These are phyloP conservation scores for Porcisia hertigi DNA, from an alignment of 208 protist species.

Conservation along the genomic window DNA sequence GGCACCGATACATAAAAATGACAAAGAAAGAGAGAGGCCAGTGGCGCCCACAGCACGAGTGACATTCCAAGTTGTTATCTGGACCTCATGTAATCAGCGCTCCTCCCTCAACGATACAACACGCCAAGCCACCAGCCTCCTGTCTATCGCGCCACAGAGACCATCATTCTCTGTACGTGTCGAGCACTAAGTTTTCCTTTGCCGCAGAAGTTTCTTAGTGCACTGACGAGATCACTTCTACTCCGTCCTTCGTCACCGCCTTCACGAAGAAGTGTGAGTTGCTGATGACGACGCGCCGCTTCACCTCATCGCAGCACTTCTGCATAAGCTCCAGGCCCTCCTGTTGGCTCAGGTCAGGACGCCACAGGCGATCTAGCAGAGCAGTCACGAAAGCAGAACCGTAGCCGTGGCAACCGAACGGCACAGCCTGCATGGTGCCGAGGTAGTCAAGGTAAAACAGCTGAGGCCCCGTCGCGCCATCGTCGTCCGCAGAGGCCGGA, in stretches of 20 bases:
- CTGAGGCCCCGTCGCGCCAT: conserved; percentile 49
- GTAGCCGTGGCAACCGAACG: conserved; percentile 95
- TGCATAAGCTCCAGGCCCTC: conserved; percentile 93
- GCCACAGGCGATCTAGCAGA: conserved; percentile 90
- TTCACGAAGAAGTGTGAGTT: conserved; percentile 92
- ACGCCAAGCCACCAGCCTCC: neutral
- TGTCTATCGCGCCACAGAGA: neutral
- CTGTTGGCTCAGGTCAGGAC: conserved; percentile 89
- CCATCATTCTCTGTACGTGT: neutral
- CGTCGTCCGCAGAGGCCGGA: conserved; percentile 68
- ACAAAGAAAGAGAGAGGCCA: neutral
- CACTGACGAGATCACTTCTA: conserved; percentile 72
- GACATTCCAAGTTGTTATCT: neutral
- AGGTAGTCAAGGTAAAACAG: conserved; percentile 97
- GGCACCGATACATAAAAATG: neutral
- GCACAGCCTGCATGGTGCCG: conserved; percentile 88
- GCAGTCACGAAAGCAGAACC: conserved; percentile 89
- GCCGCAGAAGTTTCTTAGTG: conserved; percentile 29
- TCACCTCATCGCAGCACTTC: conserved; percentile 93
- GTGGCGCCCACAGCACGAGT: neutral
- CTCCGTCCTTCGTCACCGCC: conserved; percentile 86
- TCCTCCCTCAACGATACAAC: neutral
- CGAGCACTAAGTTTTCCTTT: neutral
- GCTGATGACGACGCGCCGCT: conserved; percentile 89
- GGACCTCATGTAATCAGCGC: too few relatives aligned